These are phyloP conservation scores for Fusarium anthophilum DNA, from an alignment of 2,329 filamentous ascomycete species.

Conservation along the genomic window DNA sequence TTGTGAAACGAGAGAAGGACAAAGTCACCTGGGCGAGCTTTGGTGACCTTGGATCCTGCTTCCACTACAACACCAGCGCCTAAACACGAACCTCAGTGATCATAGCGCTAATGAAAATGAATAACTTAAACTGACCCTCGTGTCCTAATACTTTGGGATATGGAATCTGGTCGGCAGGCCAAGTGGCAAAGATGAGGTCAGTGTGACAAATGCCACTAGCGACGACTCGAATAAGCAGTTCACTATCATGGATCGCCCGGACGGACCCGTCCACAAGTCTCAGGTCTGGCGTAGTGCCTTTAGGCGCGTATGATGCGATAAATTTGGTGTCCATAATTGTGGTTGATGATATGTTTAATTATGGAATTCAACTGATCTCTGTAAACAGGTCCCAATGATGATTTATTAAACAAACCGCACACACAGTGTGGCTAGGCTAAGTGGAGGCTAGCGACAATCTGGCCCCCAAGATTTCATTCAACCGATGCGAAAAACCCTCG, in stretches of 20 bases:
- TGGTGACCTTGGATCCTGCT: neutral
- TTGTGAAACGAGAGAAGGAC: neutral
- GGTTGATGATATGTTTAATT: neutral
- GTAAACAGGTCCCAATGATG: neutral
- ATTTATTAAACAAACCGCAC: neutral
- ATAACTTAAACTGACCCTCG: neutral
- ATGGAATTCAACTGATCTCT: neutral
- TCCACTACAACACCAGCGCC: neutral
- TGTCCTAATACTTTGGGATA: neutral
- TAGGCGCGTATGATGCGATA: neutral
- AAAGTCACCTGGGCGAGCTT: neutral
- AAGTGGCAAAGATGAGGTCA: neutral
- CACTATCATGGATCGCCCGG: neutral
- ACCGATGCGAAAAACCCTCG: neutral
- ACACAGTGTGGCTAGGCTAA: neutral
- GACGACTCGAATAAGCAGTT: neutral
- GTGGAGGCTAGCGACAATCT: neutral
- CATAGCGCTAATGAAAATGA: neutral
- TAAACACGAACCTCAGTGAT: neutral
- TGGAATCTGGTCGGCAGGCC: neutral
- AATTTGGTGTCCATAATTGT: neutral
- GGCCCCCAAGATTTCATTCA: neutral
- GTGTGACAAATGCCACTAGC: constrained; percentile 3
- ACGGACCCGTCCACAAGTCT: neutral
- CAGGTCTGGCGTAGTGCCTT: neutral